Conservation (phyloP, 179 eudicot genomes). For the Spergularia azorica region DNA sequence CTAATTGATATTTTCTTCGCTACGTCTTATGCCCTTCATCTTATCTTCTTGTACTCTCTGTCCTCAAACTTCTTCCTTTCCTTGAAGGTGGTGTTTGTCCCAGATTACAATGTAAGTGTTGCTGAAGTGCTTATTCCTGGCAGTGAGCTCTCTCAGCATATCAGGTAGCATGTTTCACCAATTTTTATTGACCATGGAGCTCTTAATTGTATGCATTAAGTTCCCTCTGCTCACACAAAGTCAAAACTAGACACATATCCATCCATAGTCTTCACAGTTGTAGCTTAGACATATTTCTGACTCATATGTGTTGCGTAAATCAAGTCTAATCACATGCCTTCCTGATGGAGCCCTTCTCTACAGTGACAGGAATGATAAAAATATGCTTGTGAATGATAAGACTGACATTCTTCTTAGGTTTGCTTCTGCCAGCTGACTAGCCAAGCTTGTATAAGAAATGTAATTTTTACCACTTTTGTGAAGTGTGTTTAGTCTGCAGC, state of each 20-base stretch:
- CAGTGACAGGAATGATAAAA: no score
- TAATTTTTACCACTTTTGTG: no score
- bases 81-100: conserved; percentile 81
- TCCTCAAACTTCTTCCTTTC: conserved; percentile 18
- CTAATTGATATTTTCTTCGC: neutral
- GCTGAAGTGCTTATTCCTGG: conserved; percentile 94
- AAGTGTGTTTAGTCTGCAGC: no score
- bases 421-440: neutral
- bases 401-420: neutral
- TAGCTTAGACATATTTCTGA: no score
- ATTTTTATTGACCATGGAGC: neutral
- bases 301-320: no score
- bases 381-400: neutral
- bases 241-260: neutral
- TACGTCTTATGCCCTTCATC: neutral
- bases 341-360: no score
- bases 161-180: conserved; percentile 52
- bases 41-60: conserved; percentile 8
- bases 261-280: neutral
- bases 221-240: neutral
- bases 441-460: neutral
- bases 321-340: no score
- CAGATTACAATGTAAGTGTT: conserved; percentile 95
- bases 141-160: conserved; percentile 93
- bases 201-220: conserved; percentile 2